Evolutionary conservation across 306 rosid genomes (phyloP).

Genomic region (Medicago ruthenica): DNA sequence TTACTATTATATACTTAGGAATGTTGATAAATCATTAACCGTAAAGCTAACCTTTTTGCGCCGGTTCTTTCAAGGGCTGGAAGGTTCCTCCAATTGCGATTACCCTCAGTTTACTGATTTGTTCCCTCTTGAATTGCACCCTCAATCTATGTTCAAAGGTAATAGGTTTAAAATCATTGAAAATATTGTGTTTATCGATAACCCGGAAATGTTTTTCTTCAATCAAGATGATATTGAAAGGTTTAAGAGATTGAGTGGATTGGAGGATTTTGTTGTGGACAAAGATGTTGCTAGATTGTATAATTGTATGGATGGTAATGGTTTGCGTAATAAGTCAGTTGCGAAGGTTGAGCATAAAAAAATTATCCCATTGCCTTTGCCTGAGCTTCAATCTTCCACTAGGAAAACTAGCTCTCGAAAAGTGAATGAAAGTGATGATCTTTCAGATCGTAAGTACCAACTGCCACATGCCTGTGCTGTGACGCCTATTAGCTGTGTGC

Average conservation of each 20-base stretch:
- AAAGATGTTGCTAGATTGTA: constrained; percentile 51
- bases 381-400: constrained; percentile 23
- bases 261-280: constrained; percentile 58
- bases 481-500: constrained; percentile 58
- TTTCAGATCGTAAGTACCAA: constrained; percentile 36
- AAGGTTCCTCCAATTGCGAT: constrained; percentile 36
- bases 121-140: constrained; percentile 58
- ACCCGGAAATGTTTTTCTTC: constrained; percentile 48
- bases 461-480: constrained; percentile 43
- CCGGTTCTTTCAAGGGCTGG: constrained; percentile 50
- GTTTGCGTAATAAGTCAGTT: constrained; percentile 1
- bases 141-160: constrained; percentile 43
- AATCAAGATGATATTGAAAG: constrained; percentile 61
- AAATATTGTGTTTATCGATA: constrained; percentile 51
- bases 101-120: constrained; percentile 68
- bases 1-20: constrained; percentile 56
- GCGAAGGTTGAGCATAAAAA: constrained; percentile 40
- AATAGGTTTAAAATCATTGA: constrained; percentile 37
- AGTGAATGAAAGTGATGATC: constrained; percentile 40
- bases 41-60: constrained; percentile 46
- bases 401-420: constrained; percentile 22
- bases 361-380: constrained; percentile 11
- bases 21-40: constrained; percentile 54
- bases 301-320: constrained; percentile 19
- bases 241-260: constrained; percentile 73